A percentile compares a stretch with the other conserved stretches of the same genome.
phyloP scores from a whole-genome alignment of 2,329 filamentous ascomycete genomes.

The Westerdykella aurantiaca region DNA sequence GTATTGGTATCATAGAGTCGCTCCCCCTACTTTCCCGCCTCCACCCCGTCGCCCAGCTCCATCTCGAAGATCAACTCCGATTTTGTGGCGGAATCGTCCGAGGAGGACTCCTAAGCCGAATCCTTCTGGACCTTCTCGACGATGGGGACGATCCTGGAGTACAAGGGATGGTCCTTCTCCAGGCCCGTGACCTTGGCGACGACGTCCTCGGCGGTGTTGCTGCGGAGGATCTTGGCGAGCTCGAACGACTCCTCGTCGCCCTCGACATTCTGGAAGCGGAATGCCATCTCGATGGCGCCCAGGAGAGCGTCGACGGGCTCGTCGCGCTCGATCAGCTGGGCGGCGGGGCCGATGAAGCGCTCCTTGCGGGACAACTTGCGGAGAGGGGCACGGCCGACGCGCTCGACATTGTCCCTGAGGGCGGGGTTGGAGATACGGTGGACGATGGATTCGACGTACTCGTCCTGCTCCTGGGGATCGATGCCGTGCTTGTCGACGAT shows the following conservation, averaged over 20 bases:
- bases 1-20: no score
- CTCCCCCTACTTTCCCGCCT: background rate
- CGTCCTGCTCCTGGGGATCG: conserved; percentile 64
- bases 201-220: conserved; percentile 65
- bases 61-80: no score
- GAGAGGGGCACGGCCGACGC: conserved; percentile 88
- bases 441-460: conserved; percentile 90
- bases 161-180: conserved; percentile 70
- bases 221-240: conserved; percentile 78
- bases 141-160: conserved; percentile 65
- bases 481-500: conserved; percentile 87
- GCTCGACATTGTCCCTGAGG: conserved; percentile 86
- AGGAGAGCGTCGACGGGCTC: conserved; percentile 68
- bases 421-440: conserved; percentile 88
- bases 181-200: conserved; percentile 78
- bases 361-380: conserved; percentile 93
- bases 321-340: conserved; percentile 77
- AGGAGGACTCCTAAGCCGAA: background rate
- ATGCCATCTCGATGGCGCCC: conserved; percentile 80
- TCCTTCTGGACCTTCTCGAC: conserved; percentile 71
- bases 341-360: conserved; percentile 88
- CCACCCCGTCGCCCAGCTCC: background rate
- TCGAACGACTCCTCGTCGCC: conserved; percentile 85
- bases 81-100: no score
- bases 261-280: conserved; percentile 92